Conservation (phyloP, 208 protist species). For the Acanthamoeba lenticulata region DNA sequence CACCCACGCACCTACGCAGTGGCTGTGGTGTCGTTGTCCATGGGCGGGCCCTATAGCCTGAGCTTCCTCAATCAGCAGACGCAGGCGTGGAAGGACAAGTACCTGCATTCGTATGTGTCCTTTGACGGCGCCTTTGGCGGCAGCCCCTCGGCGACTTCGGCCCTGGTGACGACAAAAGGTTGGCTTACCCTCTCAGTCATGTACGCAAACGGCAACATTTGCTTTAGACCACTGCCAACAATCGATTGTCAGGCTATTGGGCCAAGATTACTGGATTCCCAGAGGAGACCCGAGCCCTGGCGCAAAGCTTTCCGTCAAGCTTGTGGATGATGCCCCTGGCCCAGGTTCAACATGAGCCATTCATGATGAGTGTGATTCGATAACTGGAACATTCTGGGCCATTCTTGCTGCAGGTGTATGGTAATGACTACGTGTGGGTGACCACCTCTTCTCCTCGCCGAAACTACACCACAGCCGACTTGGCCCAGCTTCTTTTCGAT, state of each 20-base stretch:
- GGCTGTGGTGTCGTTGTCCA: not conserved
- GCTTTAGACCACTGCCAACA: too few relatives aligned
- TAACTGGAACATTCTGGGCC: too few relatives aligned
- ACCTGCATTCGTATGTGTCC: not conserved
- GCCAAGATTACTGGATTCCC: not conserved
- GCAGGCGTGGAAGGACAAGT: conserved; percentile 2
- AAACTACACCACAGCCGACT: not conserved
- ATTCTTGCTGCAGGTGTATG: not conserved
- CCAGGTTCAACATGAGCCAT: not conserved
- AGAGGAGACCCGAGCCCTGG: not conserved
- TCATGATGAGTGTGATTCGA: too few relatives aligned
- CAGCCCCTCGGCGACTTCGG: not conserved
- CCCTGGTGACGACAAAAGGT: not conserved
- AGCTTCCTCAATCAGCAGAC: not conserved
- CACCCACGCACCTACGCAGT: too few relatives aligned
- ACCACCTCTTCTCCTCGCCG: not conserved
- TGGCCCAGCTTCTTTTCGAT: not conserved
- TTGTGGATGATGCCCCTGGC: not conserved
- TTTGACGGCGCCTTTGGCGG: not conserved
- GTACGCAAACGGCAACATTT: too few relatives aligned
- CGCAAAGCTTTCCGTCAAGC: not conserved
- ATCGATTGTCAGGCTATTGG: not conserved
- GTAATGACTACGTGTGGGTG: not conserved
- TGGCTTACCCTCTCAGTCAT: too few relatives aligned
- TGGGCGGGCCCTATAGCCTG: not conserved